Base-by-base conservation (phyloP, 2,329 filamentous ascomycete genomes). In the Magnaporthiopsis incrustans region DNA sequence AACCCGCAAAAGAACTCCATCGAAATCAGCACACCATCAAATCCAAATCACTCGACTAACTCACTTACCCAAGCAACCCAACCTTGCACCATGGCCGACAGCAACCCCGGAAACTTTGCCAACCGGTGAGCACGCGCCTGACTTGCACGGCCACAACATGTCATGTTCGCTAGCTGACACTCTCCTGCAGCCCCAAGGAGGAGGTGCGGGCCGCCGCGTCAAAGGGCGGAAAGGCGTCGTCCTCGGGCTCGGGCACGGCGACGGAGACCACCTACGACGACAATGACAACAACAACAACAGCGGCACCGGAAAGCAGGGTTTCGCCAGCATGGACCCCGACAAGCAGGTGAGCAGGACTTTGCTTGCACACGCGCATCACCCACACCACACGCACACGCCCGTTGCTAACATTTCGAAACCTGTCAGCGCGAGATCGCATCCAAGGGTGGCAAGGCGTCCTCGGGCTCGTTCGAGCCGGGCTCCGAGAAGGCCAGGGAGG, bases 381-480 rank as follows among this genome's bases (percentile, higher is more conserved):
- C 4, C 30, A 30, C 27, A 2, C 12, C 33, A 35, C 33, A 35
- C 67, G 33, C 67, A 72, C 74, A 63, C 70, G n/a, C 64, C 70
- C 53, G 74, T 73, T 74, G 67, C 72, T 74, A 64, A 33, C 5
- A 12, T 30, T 30, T 1, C 3, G 1, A 6, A 44, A 2, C 3
- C 12, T 58, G 7, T 6, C 59, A 84, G 82, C 74, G 76, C 26
- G 77, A 85, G 1, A 84, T 85, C 65, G 82, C 83, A 1, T 85
- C 82, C 14, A 75, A 77, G 71, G 83, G 83, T 12, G 83, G 82
- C 5, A 74, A 84, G 62, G 78, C 80, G 0, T 84, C 82, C 0
- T 75, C 77, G 50, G 82, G 83, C 5, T 82, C 78, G 3, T 86
- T 86, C 63, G 79, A 85, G 68, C 77, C 77, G 0, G 81, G 83